phyloP scores from a whole-genome alignment of 2,329 filamentous ascomycete species.

The Penicillium olsonii region DNA sequence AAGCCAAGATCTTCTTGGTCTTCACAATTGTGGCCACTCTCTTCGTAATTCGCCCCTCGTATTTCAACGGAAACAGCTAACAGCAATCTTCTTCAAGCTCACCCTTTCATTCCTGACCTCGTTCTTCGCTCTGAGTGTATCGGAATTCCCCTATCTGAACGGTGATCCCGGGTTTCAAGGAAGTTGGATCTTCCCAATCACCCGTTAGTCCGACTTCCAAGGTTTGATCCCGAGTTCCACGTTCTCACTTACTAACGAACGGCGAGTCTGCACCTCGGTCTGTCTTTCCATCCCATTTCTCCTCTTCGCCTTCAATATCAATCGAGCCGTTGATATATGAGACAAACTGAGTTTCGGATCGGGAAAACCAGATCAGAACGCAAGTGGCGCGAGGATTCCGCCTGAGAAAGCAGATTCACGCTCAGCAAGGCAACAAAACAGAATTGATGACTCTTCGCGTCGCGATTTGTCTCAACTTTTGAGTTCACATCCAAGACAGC shows the following conservation, averaged over 20 bases:
- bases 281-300: not conserved
- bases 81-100: not conserved
- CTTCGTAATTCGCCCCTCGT: not conserved
- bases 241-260: not conserved
- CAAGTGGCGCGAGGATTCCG: too few species aligned
- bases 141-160: not conserved
- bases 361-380: too few species aligned
- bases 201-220: not conserved
- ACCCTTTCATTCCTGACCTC: not conserved
- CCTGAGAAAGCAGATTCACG: too few species aligned
- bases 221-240: not conserved
- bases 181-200: not conserved
- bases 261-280: not conserved
- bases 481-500: too few species aligned
- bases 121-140: not conserved
- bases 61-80: too few species aligned
- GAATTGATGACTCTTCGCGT: too few species aligned
- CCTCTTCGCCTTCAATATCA: not conserved
- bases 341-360: too few species aligned
- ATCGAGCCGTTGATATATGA: not conserved
- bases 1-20: not conserved
- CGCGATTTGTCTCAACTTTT: too few species aligned
- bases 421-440: too few species aligned
- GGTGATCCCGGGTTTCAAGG: not conserved
- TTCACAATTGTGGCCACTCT: not conserved